phyloP scores from a whole-genome alignment of 2,329 filamentous ascomycete species.

The Diplocarpon mali region DNA sequence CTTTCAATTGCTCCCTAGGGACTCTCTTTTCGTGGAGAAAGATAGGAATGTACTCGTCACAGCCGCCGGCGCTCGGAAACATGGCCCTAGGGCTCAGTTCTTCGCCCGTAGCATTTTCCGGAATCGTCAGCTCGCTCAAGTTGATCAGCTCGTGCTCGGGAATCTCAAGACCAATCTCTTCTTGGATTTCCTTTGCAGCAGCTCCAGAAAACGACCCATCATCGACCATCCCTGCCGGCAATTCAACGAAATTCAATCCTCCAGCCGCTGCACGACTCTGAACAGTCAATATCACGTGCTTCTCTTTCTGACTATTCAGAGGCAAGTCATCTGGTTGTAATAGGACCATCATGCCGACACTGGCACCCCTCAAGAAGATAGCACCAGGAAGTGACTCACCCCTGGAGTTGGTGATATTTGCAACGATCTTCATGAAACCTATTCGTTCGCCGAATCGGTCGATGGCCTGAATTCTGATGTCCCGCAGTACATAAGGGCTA shows the following conservation, averaged over 20 bases:
- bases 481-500: slow-evolving; percentile 40
- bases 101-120: slow-evolving; percentile 29
- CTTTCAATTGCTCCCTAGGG: slow-evolving; percentile 36
- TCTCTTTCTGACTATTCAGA: slow-evolving; percentile 31
- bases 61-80: slow-evolving; percentile 48
- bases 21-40: slow-evolving; percentile 46
- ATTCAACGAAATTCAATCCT: slow-evolving; percentile 5
- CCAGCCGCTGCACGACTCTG: slow-evolving; percentile 6
- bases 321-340: slow-evolving; percentile 36
- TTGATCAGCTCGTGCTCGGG: slow-evolving; percentile 37
- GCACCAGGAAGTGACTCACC: slow-evolving; percentile 36
- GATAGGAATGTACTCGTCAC: slow-evolving; percentile 49
- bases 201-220: slow-evolving; percentile 37
- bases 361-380: slow-evolving; percentile 48
- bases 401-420: slow-evolving; percentile 34
- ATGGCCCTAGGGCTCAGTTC: slow-evolving; percentile 35
- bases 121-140: slow-evolving; percentile 44
- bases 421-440: slow-evolving; percentile 45
- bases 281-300: slow-evolving; percentile 47
- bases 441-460: slow-evolving; percentile 38
- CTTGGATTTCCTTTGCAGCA: slow-evolving; percentile 48
- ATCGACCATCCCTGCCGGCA: slow-evolving; percentile 9
- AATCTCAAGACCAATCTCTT: slow-evolving; percentile 48
- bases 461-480: slow-evolving; percentile 41
- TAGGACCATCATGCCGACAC: slow-evolving; percentile 44